phyloP scores from a whole-genome alignment of 2,329 filamentous ascomycete genomes.

The Pseudofabraea citricarpa region DNA sequence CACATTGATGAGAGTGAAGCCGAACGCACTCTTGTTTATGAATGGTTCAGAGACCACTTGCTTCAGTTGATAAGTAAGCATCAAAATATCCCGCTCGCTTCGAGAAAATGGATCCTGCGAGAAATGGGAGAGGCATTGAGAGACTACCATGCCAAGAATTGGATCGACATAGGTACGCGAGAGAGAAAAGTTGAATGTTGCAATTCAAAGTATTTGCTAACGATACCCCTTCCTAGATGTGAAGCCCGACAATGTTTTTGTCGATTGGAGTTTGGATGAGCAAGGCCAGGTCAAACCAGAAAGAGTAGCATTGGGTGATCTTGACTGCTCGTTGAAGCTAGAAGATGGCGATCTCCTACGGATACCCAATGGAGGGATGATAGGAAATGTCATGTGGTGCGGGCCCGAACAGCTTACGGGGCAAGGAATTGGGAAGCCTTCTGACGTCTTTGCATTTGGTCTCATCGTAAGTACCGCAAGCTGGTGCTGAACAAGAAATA shows the following conservation, averaged over 20 bases:
- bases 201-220: slow-evolving; percentile 4
- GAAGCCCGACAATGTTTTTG: slow-evolving; percentile 9
- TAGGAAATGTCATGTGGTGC: slow-evolving; percentile 14
- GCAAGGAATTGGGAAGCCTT: slow-evolving; percentile 12
- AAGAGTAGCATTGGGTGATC: slow-evolving; percentile 7
- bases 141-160: slow-evolving; percentile 10
- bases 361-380: no score
- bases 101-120: slow-evolving; percentile 30
- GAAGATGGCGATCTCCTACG: slow-evolving; percentile 8
- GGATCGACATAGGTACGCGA: slow-evolving; percentile 11
- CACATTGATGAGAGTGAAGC: slow-evolving; percentile 30
- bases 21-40: slow-evolving; percentile 30
- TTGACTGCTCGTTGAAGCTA: slow-evolving; percentile 10
- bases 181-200: background rate
- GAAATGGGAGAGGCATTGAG: slow-evolving; percentile 5
- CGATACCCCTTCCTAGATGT: slow-evolving; percentile 1
- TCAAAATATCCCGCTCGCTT: slow-evolving; percentile 23
- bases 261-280: slow-evolving; percentile 7
- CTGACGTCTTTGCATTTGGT: slow-evolving; percentile 13
- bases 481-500: background rate
- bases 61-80: slow-evolving; percentile 29
- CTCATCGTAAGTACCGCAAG: slow-evolving; percentile 12
- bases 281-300: background rate
- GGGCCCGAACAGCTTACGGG: slow-evolving; percentile 12
- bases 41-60: slow-evolving; percentile 29